Evolutionary conservation across 164 flowering plant genomes (phyloP), one percentile per base, ranked within the genome.

Genomic region (Warburgia ugandensis): DNA sequence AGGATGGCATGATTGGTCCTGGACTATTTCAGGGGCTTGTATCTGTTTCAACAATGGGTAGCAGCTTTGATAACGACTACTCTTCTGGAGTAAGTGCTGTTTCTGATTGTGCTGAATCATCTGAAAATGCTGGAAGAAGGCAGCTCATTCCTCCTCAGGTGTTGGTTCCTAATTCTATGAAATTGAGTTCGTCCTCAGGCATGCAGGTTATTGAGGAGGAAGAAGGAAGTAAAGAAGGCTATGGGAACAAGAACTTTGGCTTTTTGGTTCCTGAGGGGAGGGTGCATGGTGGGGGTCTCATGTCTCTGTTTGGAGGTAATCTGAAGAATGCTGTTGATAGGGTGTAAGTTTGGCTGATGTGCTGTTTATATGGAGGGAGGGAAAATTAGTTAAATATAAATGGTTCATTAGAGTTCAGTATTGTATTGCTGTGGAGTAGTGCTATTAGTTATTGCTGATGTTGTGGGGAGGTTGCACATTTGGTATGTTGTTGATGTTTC

Each of bases 201-300:
- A 46, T 54, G 50, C 14, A 56, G 35, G 29, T 37, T 50, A 28
- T 67, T 33, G 72, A 59, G 26, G 60, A 23, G 47, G 66, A 49
- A 61, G 71, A 45, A 45, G 56, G 67, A 45, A 62, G 45, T 32
- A 54, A 44, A 14, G 55, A 61, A 14, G 48, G 50, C 27, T 55
- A 35, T 14, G 45, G 58, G 31, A 73, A 22, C 36, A 56, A 65
- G 45, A 64, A 56, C 43, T 54, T 66, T 6, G 76, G 68, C 32
- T 70, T 73, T 27, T 55, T 55, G 45, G 64, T 84, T 38, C 91
- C 97, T 12, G 95, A 90, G 48, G 97, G 95, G 21, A 86, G 97
- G 65, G 97, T 88, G 28, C 97, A 90, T 61, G 95, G 95, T 21
- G 97, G 97, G 5, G 85, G 83, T 0, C 85, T 90, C 25, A 73